phyloP scores from a whole-genome alignment of 2,329 filamentous ascomycete species.

The Ophiosphaerella korrae region DNA sequence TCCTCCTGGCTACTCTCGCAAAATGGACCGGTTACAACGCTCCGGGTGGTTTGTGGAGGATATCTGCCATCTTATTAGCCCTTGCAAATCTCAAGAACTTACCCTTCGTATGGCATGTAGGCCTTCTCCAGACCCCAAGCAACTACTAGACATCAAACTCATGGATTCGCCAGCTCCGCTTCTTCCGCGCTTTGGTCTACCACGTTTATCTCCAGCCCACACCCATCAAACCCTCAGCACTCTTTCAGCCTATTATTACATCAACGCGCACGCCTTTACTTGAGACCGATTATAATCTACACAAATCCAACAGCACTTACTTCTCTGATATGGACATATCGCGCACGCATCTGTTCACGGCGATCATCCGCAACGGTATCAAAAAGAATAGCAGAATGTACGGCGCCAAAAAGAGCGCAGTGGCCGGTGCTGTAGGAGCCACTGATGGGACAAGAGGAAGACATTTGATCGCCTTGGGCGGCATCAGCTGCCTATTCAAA shows the following conservation, averaged over 20 bases:
- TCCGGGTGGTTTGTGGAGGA: slow-evolving; percentile 43
- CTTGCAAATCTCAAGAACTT: slow-evolving; percentile 73
- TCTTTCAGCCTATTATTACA: slow-evolving; percentile 75
- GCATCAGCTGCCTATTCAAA: slow-evolving; percentile 55
- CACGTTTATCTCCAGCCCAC: slow-evolving; percentile 54
- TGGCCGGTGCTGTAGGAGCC: slow-evolving; percentile 20
- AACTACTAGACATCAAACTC: slow-evolving; percentile 3
- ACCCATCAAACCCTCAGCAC: slow-evolving; percentile 59
- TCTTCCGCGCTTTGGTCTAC: slow-evolving; percentile 53
- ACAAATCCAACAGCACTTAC: slow-evolving; percentile 11
- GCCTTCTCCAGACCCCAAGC: slow-evolving; percentile 32
- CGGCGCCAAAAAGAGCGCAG: slow-evolving; percentile 25
- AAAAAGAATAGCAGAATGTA: slow-evolving; percentile 34
- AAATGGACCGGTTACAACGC: slow-evolving; percentile 36
- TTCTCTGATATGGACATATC: slow-evolving; percentile 63
- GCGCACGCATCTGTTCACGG: slow-evolving; percentile 77
- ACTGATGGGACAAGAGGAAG: slow-evolving; percentile 27
- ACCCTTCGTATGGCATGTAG: slow-evolving; percentile 76
- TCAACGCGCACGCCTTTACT: slow-evolving; percentile 66
- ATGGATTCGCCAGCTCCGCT: slow-evolving; percentile 44
- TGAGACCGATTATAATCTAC: slow-evolving; percentile 7
- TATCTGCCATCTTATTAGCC: slow-evolving; percentile 40
- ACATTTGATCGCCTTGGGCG: slow-evolving; percentile 52
- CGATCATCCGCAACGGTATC: slow-evolving; percentile 53
- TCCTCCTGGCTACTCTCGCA: slow-evolving; percentile 14